A percentile compares a stretch with the other conserved stretches of the same genome.
Evolutionary conservation across 306 rosid species (phyloP).

Genomic region (Geum urbanum): DNA sequence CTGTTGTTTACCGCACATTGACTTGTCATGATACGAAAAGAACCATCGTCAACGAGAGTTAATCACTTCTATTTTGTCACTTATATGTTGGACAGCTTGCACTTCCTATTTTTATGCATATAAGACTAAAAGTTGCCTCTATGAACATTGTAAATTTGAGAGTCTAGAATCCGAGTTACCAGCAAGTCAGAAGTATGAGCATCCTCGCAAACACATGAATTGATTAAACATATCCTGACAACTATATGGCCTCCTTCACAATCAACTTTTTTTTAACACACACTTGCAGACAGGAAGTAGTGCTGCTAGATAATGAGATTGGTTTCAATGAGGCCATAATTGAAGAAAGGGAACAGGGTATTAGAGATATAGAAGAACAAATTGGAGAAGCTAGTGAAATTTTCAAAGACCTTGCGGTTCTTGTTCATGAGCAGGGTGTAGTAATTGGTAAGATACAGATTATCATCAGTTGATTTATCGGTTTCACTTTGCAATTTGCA

Average conservation of each 20-base stretch:
- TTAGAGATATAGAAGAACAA: conserved; percentile 65
- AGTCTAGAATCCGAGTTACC: neutral
- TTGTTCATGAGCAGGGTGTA: conserved; percentile 74
- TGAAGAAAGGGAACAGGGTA: conserved; percentile 82
- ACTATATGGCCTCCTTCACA: neutral
- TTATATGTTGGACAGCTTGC: neutral
- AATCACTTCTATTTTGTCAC: neutral
- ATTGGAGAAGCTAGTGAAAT: conserved; percentile 71
- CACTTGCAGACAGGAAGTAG: conserved; percentile 60
- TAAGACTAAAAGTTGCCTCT: conserved; percentile 8
- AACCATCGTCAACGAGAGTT: neutral
- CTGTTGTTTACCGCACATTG: conserved; percentile 1
- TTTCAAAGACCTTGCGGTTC: conserved; percentile 82
- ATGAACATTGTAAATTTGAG: conserved; percentile 1
- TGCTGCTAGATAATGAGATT: conserved; percentile 53
- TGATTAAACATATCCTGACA: neutral
- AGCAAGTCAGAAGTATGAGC: neutral
- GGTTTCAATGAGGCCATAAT: conserved; percentile 79
- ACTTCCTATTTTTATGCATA: conserved; percentile 5
- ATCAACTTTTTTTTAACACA: conserved; percentile 25
- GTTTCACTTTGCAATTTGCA: conserved; percentile 12
- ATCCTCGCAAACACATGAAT: neutral
- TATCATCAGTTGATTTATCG: conserved; percentile 8
- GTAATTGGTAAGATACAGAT: conserved; percentile 53
- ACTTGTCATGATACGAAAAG: neutral